Evolutionary conservation across 805 yeast species (phyloP).

Genomic region (Yarrowia osloensis): DNA sequence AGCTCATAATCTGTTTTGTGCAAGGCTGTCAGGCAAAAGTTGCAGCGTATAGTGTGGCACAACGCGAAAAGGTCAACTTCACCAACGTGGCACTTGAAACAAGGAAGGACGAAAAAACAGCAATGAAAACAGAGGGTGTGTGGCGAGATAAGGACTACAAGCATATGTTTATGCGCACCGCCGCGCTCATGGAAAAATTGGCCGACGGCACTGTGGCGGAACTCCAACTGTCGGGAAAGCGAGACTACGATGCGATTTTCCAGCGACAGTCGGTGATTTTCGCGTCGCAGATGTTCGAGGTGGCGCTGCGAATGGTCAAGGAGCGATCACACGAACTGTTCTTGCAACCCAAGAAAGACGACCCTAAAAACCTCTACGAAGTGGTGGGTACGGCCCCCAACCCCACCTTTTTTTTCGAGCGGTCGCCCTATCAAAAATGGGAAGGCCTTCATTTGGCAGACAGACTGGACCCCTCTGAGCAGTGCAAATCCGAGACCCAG

Average conservation of each 20-base stretch:
- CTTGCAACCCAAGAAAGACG: not conserved
- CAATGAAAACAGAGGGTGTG: conserved; percentile 4
- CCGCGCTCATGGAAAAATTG: conserved; percentile 22
- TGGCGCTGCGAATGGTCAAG: not conserved
- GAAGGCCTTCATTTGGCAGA: not conserved
- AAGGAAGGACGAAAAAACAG: not conserved
- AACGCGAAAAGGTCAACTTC: not conserved
- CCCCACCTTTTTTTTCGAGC: not conserved
- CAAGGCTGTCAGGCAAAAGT: too few species aligned
- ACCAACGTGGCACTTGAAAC: not conserved
- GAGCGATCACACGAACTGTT: conserved; percentile 1
- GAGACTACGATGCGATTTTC: conserved; percentile 9
- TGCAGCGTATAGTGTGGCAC: not conserved
- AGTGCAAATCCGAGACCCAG: not conserved
- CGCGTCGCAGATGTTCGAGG: conserved; percentile 20
- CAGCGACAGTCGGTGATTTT: conserved; percentile 4
- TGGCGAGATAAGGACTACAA: conserved; percentile 16
- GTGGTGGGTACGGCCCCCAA: not conserved
- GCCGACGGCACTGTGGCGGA: conserved; percentile 3
- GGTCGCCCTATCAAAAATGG: not conserved
- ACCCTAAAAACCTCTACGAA: not conserved
- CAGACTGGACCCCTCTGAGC: not conserved
- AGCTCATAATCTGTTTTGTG: not conserved
- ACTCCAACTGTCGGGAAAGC: conserved; percentile 6
- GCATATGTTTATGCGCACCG: conserved; percentile 16